Conservation (phyloP, 2,329 filamentous ascomycete species). For the Davidsoniella neocaledoniae region DNA sequence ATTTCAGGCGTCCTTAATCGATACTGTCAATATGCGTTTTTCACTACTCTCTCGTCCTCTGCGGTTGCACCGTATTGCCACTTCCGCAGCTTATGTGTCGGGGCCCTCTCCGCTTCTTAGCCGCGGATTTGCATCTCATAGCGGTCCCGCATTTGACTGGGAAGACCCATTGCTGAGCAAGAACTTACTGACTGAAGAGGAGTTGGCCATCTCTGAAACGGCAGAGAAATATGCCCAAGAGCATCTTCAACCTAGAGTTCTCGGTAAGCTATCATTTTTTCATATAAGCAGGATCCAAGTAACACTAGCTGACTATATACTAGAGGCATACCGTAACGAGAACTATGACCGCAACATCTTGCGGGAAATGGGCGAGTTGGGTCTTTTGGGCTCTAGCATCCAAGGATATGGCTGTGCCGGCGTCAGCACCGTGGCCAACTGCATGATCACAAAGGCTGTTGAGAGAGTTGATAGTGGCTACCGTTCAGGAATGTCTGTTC, state of each 20-base stretch:
- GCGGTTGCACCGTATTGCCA: background rate
- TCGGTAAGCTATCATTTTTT: conserved; percentile 41
- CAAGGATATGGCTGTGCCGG: conserved; percentile 80
- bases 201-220: conserved; percentile 75
- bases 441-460: conserved; percentile 76
- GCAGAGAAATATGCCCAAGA: conserved; percentile 93
- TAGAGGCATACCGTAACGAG: conserved; percentile 73
- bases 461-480: conserved; percentile 86
- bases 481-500: conserved; percentile 82
- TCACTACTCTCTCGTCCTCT: background rate
- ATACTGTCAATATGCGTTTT: background rate
- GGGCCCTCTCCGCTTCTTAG: background rate
- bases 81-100: background rate
- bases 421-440: conserved; percentile 73
- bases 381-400: conserved; percentile 73
- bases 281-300: background rate
- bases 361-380: conserved; percentile 81
- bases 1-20: no score
- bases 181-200: conserved; percentile 73
- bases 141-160: conserved; percentile 55
- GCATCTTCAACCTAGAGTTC: conserved; percentile 63
- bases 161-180: conserved; percentile 67
- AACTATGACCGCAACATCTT: conserved; percentile 74
- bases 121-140: background rate
- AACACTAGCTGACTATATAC: background rate